phyloP scores from a whole-genome alignment of 257 asterid genomes.

The Capsicum chinense region DNA sequence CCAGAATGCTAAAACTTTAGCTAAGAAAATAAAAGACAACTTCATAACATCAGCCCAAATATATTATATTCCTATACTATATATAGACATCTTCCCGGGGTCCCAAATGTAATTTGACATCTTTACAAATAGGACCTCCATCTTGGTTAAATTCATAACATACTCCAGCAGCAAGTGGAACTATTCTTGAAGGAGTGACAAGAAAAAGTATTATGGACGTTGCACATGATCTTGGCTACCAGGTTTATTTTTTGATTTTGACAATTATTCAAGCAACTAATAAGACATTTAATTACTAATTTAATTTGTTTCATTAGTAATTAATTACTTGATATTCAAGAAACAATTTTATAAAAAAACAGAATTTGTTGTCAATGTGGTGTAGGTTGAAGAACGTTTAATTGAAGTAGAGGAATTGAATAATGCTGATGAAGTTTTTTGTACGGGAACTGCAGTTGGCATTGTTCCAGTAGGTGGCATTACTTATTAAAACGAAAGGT shows the following conservation, averaged over 20 bases:
- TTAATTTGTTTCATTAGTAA: neutral
- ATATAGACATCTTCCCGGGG: no score
- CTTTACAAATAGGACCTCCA: no score
- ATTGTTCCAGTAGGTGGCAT: conserved; percentile 78
- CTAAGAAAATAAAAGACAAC: no score
- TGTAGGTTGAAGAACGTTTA: conserved; percentile 68
- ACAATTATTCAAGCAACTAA: neutral
- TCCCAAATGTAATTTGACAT: no score
- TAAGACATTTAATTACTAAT: neutral
- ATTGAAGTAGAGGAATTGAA: conserved; percentile 65
- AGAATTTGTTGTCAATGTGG: neutral
- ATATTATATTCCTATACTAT: no score
- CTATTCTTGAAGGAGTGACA: conserved; percentile 78
- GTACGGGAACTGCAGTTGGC: conserved; percentile 94
- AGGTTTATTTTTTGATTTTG: conserved; percentile 42
- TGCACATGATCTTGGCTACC: conserved; percentile 62
- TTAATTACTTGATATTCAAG: neutral
- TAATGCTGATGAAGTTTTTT: conserved; percentile 78
- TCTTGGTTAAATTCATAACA: no score
- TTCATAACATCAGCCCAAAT: no score
- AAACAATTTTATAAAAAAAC: neutral
- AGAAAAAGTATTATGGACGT: conserved; percentile 72
- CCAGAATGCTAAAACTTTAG: no score
- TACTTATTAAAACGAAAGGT: conserved; percentile 67
- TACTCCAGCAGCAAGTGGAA: conserved; percentile 65